Evolutionary conservation across 495 filamentous ascomycete genomes (phyloP), one percentile per base, ranked within the genome.

Genomic region (Neurospora sp.): DNA sequence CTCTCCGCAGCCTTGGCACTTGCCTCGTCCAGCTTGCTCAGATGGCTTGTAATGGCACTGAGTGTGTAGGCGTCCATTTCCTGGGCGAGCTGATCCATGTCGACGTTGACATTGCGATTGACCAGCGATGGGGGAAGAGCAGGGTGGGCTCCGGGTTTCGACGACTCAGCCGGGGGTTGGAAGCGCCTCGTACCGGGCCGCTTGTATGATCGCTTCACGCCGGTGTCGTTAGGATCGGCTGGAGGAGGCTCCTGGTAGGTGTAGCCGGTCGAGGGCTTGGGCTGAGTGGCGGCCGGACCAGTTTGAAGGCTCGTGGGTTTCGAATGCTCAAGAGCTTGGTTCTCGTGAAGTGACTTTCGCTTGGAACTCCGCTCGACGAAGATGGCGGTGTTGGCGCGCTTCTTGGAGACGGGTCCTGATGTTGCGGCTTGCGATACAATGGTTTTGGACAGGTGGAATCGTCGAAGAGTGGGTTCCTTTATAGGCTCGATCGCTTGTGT

Each of bases 41-140:
- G 71, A 71, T 83, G 84, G 18, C 80, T 77, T 1, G 80, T 80
- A 46, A 88, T 88, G 53, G 86, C 82, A 44, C 82, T 76, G 71
- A 88, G 76, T 6, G 85, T 83, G 72, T 82, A 87, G 10, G 79
- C 78, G 48, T 88, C 81, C 85, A 87, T 85, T 12, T 85, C 83
- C 4, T 79, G 79, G 2, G 84, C 79, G 22, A 88, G 77, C 72
- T 82, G 77, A 22, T 86, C 82, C 75, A 83, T 80, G 71, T 83
- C 79, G 6, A 79, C 78, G 76, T 79, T 80, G 48, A 78, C 79
- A 20, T 81, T 81, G 69, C 80, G 82, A 14, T 82, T 76, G 37
- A 78, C 77, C 65, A 83, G 71, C 2, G 85, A 84, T 8, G 82
- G 81, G 2, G 83, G 82, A 4, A 85, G 77, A 18, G 74, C 73